phyloP scores from a whole-genome alignment of 352 stramenopile genomes.

The Peronosclerospora sorghi region DNA sequence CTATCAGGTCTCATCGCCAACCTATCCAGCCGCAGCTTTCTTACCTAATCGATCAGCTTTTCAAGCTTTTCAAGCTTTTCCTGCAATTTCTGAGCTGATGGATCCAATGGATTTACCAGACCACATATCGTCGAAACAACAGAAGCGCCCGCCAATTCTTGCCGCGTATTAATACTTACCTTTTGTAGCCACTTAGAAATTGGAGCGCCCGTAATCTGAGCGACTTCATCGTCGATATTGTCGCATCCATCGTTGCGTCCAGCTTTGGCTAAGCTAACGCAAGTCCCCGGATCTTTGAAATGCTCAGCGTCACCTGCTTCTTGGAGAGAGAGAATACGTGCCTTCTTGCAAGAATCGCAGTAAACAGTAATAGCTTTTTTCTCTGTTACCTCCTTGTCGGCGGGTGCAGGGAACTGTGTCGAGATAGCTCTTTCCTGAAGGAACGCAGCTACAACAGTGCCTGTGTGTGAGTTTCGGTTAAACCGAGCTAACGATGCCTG shows the following conservation, averaged over 20 bases:
- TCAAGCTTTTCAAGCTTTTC: constrained; percentile 37
- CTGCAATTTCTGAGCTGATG: constrained; percentile 27
- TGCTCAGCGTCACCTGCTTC: constrained; percentile 25
- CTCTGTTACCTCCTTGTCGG: constrained; percentile 20
- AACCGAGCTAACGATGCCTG: constrained; percentile 46
- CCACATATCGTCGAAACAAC: constrained; percentile 15
- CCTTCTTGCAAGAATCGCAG: constrained; percentile 75
- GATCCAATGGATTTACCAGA: constrained; percentile 27
- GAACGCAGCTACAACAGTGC: constrained; percentile 36
- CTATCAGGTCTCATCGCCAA: not conserved
- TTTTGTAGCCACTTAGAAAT: constrained; percentile 38
- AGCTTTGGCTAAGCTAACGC: constrained; percentile 25
- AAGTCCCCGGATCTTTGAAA: constrained; percentile 46
- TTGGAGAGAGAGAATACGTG: constrained; percentile 44
- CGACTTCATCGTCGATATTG: constrained; percentile 60
- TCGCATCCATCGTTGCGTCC: constrained; percentile 33
- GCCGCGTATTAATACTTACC: constrained; percentile 36
- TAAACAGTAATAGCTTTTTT: constrained; percentile 62
- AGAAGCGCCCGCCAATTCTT: constrained; percentile 43
- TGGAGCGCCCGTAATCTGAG: constrained; percentile 37
- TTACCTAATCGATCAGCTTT: constrained; percentile 54
- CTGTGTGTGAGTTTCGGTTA: constrained; percentile 27
- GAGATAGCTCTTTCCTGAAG: not conserved
- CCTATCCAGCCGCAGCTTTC: not conserved
- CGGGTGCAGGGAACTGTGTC: not conserved